These are phyloP conservation scores for Arthrobotrys entomopaga DNA, from an alignment of 2,329 filamentous ascomycete genomes.

Conservation along the genomic window DNA sequence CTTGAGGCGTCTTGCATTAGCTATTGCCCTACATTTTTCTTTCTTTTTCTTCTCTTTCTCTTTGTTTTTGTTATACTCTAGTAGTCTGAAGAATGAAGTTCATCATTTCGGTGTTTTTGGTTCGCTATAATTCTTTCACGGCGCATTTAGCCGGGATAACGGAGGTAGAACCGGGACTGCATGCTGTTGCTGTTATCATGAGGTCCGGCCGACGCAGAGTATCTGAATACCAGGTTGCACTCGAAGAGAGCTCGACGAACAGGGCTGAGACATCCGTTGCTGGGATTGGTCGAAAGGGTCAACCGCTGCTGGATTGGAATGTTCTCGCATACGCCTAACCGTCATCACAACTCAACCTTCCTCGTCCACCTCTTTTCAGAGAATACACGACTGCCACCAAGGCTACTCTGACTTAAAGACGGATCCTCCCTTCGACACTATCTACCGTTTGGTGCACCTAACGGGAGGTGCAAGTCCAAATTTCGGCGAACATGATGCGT, in stretches of 20 bases:
- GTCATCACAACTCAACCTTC: slow-evolving; percentile 2
- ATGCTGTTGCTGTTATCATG: slow-evolving; percentile 3
- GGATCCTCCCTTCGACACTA: not conserved
- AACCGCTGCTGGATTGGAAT: not conserved
- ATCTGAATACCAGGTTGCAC: not conserved
- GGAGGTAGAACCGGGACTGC: slow-evolving; percentile 33
- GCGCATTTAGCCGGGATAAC: slow-evolving; percentile 30
- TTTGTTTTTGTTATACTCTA: too few species aligned
- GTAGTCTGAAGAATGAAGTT: slow-evolving; percentile 35
- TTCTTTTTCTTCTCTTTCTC: slow-evolving; percentile 21
- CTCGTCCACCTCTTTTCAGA: slow-evolving; percentile 22
- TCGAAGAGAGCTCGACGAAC: slow-evolving; percentile 6
- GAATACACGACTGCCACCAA: slow-evolving; percentile 1
- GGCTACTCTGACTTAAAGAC: not conserved
- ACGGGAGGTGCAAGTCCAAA: not conserved
- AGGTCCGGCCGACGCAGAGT: too few species aligned
- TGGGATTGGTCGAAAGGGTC: slow-evolving; percentile 40
- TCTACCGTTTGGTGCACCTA: slow-evolving; percentile 1
- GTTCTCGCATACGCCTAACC: slow-evolving; percentile 47
- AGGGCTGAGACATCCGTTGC: slow-evolving; percentile 42
- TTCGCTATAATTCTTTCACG: not conserved
- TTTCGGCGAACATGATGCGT: not conserved
- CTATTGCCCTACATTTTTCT: slow-evolving; percentile 17
- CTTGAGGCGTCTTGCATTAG: slow-evolving; percentile 27
- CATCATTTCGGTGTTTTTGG: slow-evolving; percentile 32